Evolutionary conservation across 495 filamentous ascomycete species (phyloP).

Genomic region (Aspergillus affinis): DNA sequence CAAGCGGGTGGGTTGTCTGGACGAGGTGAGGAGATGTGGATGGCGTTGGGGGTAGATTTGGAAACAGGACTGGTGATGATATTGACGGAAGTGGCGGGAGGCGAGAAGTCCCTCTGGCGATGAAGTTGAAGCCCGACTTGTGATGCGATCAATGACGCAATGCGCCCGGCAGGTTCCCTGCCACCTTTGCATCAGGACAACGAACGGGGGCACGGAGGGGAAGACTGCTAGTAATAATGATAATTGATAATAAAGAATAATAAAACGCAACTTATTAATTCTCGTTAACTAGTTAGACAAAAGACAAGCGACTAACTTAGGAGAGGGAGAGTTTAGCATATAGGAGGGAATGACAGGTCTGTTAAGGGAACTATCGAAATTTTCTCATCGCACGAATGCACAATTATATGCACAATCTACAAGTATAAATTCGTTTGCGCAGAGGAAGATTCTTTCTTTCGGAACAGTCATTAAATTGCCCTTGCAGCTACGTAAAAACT

Average conservation of each 20-base stretch:
- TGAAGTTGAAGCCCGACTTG: constrained; percentile 22
- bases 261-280: not conserved
- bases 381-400: not conserved
- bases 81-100: constrained; percentile 5
- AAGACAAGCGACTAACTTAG: too few relatives aligned
- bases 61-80: constrained; percentile 9
- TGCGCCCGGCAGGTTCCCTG: constrained; percentile 20
- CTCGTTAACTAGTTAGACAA: too few relatives aligned
- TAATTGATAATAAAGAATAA: not conserved
- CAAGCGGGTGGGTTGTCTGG: constrained; percentile 1
- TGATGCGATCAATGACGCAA: constrained; percentile 44
- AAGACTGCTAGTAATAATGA: not conserved
- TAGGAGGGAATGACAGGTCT: not conserved
- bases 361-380: not conserved
- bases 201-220: not conserved
- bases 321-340: not conserved
- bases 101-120: constrained; percentile 11
- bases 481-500: constrained; percentile 18
- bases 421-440: too few relatives aligned
- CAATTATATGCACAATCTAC: too few relatives aligned
- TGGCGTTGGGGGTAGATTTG: not conserved
- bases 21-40: constrained; percentile 16
- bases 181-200: constrained; percentile 5
- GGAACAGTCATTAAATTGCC: constrained; percentile 8
- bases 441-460: not conserved